Evolutionary conservation across 805 yeast genomes (phyloP).

Genomic region (Ogataea haglerorum): DNA sequence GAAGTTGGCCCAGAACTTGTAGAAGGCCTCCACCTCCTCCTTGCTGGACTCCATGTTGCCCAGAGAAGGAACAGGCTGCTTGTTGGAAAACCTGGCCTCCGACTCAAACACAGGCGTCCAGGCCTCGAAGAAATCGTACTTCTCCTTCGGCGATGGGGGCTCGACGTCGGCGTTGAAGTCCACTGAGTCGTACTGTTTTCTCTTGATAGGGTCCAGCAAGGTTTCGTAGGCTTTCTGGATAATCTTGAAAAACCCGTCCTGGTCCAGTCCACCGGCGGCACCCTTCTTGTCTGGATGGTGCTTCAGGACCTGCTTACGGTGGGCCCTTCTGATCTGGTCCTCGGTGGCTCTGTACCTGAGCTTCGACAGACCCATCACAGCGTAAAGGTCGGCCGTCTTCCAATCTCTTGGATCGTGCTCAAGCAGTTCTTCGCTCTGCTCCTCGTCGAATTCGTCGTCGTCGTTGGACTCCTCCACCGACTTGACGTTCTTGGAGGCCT

Average conservation of each 20-base stretch:
- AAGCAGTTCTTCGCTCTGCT: conserved; percentile 65
- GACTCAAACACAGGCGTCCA: conserved; percentile 91
- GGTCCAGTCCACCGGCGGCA: conserved; percentile 80
- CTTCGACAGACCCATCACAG: conserved; percentile 90
- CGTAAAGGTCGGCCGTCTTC: conserved; percentile 95
- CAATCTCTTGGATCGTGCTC: conserved; percentile 96
- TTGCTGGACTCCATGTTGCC: conserved; percentile 69
- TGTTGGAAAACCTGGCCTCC: conserved; percentile 90
- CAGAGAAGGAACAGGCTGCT: conserved; percentile 80
- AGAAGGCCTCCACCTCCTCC: conserved; percentile 82
- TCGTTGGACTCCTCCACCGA: conserved; percentile 59
- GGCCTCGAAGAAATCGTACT: conserved; percentile 82
- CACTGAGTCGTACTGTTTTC: conserved; percentile 94
- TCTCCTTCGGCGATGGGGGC: conserved; percentile 55
- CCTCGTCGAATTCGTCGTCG: conserved; percentile 72
- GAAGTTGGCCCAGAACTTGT: conserved; percentile 87
- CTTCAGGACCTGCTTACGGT: conserved; percentile 91
- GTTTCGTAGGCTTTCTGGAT: conserved; percentile 96
- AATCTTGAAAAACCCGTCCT: conserved; percentile 96
- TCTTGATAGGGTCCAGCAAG: conserved; percentile 77
- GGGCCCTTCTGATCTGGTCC: conserved; percentile 93
- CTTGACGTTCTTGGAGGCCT: conserved; percentile 84
- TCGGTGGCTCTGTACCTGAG: conserved; percentile 88
- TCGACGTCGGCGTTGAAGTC: conserved; percentile 82
- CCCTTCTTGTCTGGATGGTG: conserved; percentile 99